Evolutionary conservation across 495 filamentous ascomycete genomes (phyloP), one percentile per base, ranked within the genome.

Genomic region (Neurospora hispaniola): DNA sequence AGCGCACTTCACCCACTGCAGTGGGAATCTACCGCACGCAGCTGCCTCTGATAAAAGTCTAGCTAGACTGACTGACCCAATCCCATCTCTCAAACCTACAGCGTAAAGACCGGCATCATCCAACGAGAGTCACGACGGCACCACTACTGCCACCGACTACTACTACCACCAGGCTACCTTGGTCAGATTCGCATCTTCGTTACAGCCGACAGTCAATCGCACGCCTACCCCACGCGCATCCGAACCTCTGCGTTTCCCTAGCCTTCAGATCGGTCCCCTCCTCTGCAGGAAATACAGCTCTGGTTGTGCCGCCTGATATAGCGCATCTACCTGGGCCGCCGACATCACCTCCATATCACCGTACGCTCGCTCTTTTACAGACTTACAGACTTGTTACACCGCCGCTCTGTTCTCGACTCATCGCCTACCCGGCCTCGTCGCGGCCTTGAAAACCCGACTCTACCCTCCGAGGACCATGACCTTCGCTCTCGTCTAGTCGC

Each of bases 391-490:
- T 35, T 38, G 54, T 66, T 66, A 66, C 54, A 66, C 54, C 54
- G 54, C 54, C 35, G 54, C 27, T 31, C 54, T 66, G 54, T 66
- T 66, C 27, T 66, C 54, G 54, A 66, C 54, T 35, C 27, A 38
- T 38, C 54, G 14, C 16, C 54, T 66, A 35, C 54, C 54, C 54
- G 54, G 54, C 54, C 27, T 66, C 27, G 54, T 31, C 54, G 27
- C 27, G 54, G 54, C 54, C 54, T 66, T 27, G 54, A 35, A 66
- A 62, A 35, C 31, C 54, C 54, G 54, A 38, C 54, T 66, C 54
- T 66, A 18, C 31, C 54, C 48, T 35, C 42, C 44, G 69, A 59
- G 40, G 70, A 76, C 41, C 72, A 78, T 78, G 79, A 46, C 74
- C 18, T 46, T n/a, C 42, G 35, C 35, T 59, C 69, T n/a, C 27